These are phyloP conservation scores for Brassica rapa DNA, from an alignment of 345 rosid genomes.

Conservation along the genomic window DNA sequence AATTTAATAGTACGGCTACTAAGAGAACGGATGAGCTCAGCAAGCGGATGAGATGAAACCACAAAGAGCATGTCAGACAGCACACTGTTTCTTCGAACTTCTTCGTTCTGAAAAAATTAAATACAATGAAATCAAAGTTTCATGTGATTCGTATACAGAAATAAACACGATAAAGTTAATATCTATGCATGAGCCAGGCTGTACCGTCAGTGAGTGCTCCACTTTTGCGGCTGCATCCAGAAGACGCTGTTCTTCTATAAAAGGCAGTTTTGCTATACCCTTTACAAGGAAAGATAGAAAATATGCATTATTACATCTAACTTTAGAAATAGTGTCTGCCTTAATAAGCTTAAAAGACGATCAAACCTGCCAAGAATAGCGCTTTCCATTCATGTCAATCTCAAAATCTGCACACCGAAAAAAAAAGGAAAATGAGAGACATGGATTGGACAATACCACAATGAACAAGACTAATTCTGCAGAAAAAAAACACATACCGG, in stretches of 20 bases:
- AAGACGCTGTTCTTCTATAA: constrained; percentile 86
- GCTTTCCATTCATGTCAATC: constrained; percentile 93
- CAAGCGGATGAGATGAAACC: constrained; percentile 68
- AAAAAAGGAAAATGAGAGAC: constrained; percentile 21
- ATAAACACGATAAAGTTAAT: background rate
- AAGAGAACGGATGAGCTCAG: constrained; percentile 72
- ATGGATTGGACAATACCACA: constrained; percentile 16
- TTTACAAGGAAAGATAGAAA: constrained; percentile 32
- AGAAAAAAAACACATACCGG: constrained; percentile 48
- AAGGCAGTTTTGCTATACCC: constrained; percentile 91
- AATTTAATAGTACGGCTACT: constrained; percentile 59
- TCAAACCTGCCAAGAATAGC: constrained; percentile 87
- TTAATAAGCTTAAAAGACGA: constrained; percentile 22
- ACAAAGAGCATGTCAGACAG: constrained; percentile 83
- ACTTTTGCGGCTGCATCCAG: constrained; percentile 64
- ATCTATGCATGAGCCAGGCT: constrained; percentile 13
- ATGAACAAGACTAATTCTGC: constrained; percentile 3
- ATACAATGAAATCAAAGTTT: constrained; percentile 9
- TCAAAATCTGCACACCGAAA: constrained; percentile 66
- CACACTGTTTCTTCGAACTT: constrained; percentile 76
- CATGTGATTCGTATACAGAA: background rate
- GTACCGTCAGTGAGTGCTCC: constrained; percentile 76
- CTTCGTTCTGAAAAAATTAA: constrained; percentile 59
- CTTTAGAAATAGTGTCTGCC: background rate
- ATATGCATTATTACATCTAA: constrained; percentile 16